Conservation (phyloP, 352 stramenopile species). For the Aphanomyces euteiches region DNA sequence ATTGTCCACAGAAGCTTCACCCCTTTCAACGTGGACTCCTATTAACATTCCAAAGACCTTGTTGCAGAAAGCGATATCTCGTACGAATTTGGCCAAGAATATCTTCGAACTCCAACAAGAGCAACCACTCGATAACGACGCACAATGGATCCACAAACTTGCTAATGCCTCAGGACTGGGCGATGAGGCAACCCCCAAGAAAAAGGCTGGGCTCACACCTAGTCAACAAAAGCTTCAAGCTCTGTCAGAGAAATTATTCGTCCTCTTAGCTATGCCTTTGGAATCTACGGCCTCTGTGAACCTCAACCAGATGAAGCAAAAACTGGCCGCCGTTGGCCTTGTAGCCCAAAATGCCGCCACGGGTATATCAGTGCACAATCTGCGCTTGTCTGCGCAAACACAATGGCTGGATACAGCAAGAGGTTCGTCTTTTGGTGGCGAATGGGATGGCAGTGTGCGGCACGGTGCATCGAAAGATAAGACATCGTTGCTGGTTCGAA, state of each 20-base stretch:
- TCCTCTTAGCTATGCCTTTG: conserved; percentile 43
- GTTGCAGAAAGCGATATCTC: conserved; percentile 24
- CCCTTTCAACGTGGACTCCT: conserved; percentile 19
- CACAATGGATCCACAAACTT: conserved; percentile 25
- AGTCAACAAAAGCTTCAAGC: conserved; percentile 69
- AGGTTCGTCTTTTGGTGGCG: conserved; percentile 44
- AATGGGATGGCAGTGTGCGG: conserved; percentile 63
- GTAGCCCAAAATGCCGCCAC: conserved; percentile 56
- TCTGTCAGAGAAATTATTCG: conserved; percentile 64
- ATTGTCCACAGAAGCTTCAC: conserved; percentile 24
- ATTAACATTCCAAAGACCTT: conserved; percentile 1
- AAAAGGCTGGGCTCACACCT: conserved; percentile 41
- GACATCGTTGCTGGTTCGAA: conserved; percentile 55
- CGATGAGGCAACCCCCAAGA: conserved; percentile 31
- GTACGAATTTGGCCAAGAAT: conserved; percentile 37
- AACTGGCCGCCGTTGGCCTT: conserved; percentile 60
- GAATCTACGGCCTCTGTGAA: neutral
- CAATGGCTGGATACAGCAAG: conserved; percentile 73
- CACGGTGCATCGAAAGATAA: conserved; percentile 73
- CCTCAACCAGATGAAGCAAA: conserved; percentile 41
- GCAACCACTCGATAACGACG: conserved; percentile 43
- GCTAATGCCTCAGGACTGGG: conserved; percentile 32
- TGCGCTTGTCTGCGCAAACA: conserved; percentile 72
- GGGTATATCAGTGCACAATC: conserved; percentile 46
- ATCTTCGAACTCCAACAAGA: conserved; percentile 54